Conservation (phyloP, 2,329 filamentous ascomycete genomes). For the Aspergillus tubingensis region DNA sequence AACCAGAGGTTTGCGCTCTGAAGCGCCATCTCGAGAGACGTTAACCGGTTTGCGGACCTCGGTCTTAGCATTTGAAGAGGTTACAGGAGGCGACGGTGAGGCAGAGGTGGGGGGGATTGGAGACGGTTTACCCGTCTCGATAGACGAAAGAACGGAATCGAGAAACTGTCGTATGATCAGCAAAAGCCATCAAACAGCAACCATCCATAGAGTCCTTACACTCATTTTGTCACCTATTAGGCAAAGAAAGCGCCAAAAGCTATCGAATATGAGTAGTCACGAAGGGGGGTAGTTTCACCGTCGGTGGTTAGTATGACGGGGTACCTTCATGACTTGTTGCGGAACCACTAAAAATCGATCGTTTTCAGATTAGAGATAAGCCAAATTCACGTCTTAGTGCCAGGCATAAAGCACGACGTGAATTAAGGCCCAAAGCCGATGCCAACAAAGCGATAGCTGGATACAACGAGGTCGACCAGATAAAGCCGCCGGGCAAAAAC, state of each 20-base stretch:
- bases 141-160: constrained; percentile 54
- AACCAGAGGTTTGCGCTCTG: constrained; percentile 21
- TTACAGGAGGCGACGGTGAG: constrained; percentile 26
- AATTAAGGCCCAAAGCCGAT: neutral
- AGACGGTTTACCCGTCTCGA: constrained; percentile 46
- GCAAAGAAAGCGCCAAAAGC: neutral
- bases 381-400: constrained; percentile 13
- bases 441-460: neutral
- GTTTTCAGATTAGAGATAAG: constrained; percentile 16
- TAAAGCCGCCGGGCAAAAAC: constrained; percentile 14
- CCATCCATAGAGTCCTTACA: constrained; percentile 29
- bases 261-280: constrained; percentile 14
- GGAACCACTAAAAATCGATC: constrained; percentile 24
- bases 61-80: constrained; percentile 26
- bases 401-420: constrained; percentile 1
- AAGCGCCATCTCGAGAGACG: constrained; percentile 17
- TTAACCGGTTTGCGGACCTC: constrained; percentile 26
- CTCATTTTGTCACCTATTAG: constrained; percentile 35
- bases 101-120: constrained; percentile 27
- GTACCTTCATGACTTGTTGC: constrained; percentile 43
- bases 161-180: constrained; percentile 46
- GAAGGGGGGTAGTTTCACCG: constrained; percentile 34
- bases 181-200: neutral
- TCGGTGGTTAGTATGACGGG: constrained; percentile 40
- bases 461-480: constrained; percentile 11